Conservation (phyloP, 768 basidiomycete species). For the Hortiboletus campestris region DNA sequence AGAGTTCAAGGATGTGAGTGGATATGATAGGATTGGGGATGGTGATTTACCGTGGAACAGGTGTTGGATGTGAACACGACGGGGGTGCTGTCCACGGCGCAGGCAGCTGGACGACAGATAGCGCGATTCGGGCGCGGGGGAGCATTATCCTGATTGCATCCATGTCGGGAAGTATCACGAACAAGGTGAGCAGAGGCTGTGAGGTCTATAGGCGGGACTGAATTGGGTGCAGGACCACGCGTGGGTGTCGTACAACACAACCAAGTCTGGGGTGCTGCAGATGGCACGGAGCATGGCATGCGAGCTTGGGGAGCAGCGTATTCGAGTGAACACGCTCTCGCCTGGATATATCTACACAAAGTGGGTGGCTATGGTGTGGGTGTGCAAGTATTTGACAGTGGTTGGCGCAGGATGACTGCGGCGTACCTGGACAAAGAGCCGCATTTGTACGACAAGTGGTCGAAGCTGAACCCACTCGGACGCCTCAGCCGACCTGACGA, state of each 20-base stretch:
- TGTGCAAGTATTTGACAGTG: constrained; percentile 5
- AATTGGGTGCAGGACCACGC: constrained; percentile 57
- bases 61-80: constrained; percentile 66
- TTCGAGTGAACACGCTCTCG: constrained; percentile 74
- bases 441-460: constrained; percentile 64
- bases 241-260: constrained; percentile 75
- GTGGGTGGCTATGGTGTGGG: constrained; percentile 37
- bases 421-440: constrained; percentile 66
- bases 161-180: constrained; percentile 68
- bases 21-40: no score
- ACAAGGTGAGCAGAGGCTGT: constrained; percentile 47
- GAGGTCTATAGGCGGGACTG: not conserved
- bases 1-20: constrained; percentile 59
- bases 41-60: constrained; percentile 32
- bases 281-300: constrained; percentile 84
- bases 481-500: constrained; percentile 73
- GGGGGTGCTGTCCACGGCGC: constrained; percentile 59
- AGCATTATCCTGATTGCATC: constrained; percentile 61
- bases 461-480: constrained; percentile 63
- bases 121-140: constrained; percentile 43
- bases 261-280: constrained; percentile 76
- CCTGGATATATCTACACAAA: constrained; percentile 75
- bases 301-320: constrained; percentile 62
- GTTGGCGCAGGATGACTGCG: constrained; percentile 62
- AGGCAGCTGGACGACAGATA: constrained; percentile 62